Evolutionary conservation across 106 monocot species (phyloP).

Genomic region (Dactylorhiza incarnata): DNA sequence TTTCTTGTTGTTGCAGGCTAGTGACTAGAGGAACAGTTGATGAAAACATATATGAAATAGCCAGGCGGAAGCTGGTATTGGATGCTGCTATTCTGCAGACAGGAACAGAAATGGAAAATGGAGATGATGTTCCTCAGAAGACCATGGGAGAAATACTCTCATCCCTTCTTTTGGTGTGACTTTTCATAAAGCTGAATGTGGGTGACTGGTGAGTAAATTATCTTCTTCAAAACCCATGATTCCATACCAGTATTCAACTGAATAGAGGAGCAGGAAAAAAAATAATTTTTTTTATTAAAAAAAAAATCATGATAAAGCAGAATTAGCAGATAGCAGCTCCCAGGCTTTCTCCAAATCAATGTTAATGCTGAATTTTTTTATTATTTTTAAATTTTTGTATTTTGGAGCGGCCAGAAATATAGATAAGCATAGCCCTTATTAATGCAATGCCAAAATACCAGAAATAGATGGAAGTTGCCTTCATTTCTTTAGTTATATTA

Average conservation of each 20-base stretch:
- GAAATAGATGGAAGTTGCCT: background rate
- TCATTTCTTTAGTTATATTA: background rate
- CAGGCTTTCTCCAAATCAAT: background rate
- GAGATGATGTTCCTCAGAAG: slow-evolving; percentile 65
- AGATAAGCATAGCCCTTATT: background rate
- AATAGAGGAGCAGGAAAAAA: background rate
- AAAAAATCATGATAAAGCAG: background rate
- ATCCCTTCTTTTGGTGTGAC: slow-evolving; percentile 67
- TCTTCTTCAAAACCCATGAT: background rate
- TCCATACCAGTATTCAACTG: background rate
- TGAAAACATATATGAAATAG: slow-evolving; percentile 92
- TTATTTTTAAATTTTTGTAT: background rate
- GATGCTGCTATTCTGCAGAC: slow-evolving; percentile 91
- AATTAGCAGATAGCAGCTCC: background rate
- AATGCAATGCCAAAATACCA: background rate
- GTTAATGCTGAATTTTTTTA: background rate
- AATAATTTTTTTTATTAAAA: background rate
- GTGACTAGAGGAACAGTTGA: slow-evolving; percentile 89
- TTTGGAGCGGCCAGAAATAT: background rate
- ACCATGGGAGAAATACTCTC: slow-evolving; percentile 96
- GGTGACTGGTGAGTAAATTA: background rate
- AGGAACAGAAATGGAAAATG: slow-evolving; percentile 37
- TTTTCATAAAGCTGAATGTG: background rate
- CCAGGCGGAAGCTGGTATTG: slow-evolving; percentile 75
- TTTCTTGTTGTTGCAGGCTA: slow-evolving; percentile 40